Percentiles rank a stretch among this genome's conserved stretches.
Conservation (phyloP, 2,329 filamentous ascomycete genomes). For the Fusarium keratoplasticum region DNA sequence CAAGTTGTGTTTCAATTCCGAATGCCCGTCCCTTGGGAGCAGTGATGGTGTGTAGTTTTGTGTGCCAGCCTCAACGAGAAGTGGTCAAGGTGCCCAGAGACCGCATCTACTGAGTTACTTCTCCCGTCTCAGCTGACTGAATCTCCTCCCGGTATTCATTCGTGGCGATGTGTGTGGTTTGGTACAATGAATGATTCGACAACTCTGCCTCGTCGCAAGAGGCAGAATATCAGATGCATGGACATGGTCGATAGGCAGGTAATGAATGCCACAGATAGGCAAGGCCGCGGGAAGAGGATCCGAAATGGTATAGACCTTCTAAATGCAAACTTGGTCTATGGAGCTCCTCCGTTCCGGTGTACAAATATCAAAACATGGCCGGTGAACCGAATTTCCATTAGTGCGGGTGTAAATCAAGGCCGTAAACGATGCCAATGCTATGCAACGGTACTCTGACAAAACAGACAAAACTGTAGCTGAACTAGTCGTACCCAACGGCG, state of each 20-base stretch:
- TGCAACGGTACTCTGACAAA: slow-evolving; percentile 30
- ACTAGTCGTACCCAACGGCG: slow-evolving; percentile 10
- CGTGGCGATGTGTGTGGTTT: slow-evolving; percentile 11
- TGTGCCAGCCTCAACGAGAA: neutral
- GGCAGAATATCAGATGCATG: slow-evolving; percentile 1
- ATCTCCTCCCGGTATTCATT: neutral
- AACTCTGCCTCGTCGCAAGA: neutral
- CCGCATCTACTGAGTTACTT: neutral
- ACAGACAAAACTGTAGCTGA: slow-evolving; percentile 22
- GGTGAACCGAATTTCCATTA: slow-evolving; percentile 23
- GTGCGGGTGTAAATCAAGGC: slow-evolving; percentile 22
- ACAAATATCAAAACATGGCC: slow-evolving; percentile 22
- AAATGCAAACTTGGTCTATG: slow-evolving; percentile 41
- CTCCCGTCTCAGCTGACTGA: neutral
- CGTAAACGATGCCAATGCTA: slow-evolving; percentile 29
- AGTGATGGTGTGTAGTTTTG: neutral
- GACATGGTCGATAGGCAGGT: neutral
- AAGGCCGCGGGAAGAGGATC: slow-evolving; percentile 11
- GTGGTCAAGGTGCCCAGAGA: neutral
- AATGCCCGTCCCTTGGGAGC: neutral
- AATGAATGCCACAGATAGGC: slow-evolving; percentile 12
- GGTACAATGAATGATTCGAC: neutral
- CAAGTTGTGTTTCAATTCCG: slow-evolving; percentile 14
- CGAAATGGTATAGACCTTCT: slow-evolving; percentile 36
- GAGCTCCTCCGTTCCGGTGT: slow-evolving; percentile 35